Conservation (phyloP, 176 grass and related monocot genomes). For the Bothriochloa decipiens region DNA sequence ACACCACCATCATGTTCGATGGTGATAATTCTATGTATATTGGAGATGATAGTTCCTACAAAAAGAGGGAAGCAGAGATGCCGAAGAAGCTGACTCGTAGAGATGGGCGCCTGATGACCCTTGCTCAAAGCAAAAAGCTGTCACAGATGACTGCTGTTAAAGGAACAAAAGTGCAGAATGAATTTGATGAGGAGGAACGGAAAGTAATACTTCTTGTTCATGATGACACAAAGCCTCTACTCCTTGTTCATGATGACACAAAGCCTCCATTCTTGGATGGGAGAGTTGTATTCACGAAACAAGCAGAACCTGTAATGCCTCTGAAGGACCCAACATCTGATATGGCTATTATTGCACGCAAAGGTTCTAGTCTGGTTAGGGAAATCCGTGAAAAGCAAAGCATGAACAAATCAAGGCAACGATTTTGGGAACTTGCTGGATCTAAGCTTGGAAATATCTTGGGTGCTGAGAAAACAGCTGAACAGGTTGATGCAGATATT, state of each 20-base stretch:
- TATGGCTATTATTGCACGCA: conserved; percentile 98
- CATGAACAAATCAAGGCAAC: conserved; percentile 92
- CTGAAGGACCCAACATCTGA: conserved; percentile 96
- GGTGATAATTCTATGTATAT: conserved; percentile 76
- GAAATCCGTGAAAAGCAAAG: conserved; percentile 99
- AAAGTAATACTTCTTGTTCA: conserved; percentile 99
- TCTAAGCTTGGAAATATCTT: conserved; percentile 98
- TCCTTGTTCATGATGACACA: too few species aligned
- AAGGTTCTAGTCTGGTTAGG: conserved; percentile 89
- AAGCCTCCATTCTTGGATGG: conserved; percentile 97
- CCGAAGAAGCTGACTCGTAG: conserved; percentile 87
- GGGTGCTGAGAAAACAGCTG: conserved; percentile 91
- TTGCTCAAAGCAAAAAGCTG: conserved; percentile 93
- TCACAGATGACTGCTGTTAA: conserved; percentile 96
- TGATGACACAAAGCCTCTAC: too few species aligned
- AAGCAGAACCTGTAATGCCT: conserved; percentile 97
- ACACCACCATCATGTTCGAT: conserved; percentile 84
- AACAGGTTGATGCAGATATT: conserved; percentile 99
- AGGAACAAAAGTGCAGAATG: conserved; percentile 95
- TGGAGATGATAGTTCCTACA: conserved; percentile 71
- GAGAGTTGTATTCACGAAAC: conserved; percentile 93
- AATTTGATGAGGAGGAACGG: conserved; percentile 97
- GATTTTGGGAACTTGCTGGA: conserved; percentile 98
- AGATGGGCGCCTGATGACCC: conserved; percentile 92
- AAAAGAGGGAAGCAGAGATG: conserved; percentile 83